phyloP scores from a whole-genome alignment of 2,329 filamentous ascomycete genomes.

The Cadophora malorum region DNA sequence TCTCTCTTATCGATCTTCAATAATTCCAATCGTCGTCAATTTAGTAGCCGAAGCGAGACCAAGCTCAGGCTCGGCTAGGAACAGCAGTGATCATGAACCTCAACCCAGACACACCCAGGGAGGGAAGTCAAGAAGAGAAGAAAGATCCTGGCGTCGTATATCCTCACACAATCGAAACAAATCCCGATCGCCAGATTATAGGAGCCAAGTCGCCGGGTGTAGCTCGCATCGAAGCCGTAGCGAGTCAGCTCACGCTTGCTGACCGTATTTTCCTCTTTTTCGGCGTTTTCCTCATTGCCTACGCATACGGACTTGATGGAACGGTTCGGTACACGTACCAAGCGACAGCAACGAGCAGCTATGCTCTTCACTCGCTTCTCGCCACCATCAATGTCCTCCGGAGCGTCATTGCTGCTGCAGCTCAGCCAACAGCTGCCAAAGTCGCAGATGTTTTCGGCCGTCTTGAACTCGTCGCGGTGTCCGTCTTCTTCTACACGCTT shows the following conservation, averaged over 20 bases:
- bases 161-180: neutral
- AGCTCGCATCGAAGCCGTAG: constrained; percentile 15
- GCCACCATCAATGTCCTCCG: constrained; percentile 16
- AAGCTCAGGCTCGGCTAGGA: neutral
- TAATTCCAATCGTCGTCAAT: neutral
- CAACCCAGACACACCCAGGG: neutral
- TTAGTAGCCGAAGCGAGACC: neutral
- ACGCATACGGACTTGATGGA: constrained; percentile 17
- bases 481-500: constrained; percentile 19
- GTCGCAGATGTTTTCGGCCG: constrained; percentile 18
- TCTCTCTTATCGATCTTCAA: neutral
- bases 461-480: constrained; percentile 8
- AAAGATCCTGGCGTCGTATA: neutral
- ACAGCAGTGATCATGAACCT: constrained; percentile 2
- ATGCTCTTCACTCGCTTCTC: constrained; percentile 18
- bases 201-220: constrained; percentile 18
- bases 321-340: constrained; percentile 14
- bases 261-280: constrained; percentile 14
- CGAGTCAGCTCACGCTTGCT: constrained; percentile 6
- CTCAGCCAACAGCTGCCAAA: constrained; percentile 19
- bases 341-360: constrained; percentile 14
- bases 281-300: constrained; percentile 19
- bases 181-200: neutral
- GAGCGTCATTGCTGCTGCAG: constrained; percentile 15
- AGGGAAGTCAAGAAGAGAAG: constrained; percentile 9